Conservation (phyloP, 2,329 filamentous ascomycete species). For the Ascochyta clinopodiicola region DNA sequence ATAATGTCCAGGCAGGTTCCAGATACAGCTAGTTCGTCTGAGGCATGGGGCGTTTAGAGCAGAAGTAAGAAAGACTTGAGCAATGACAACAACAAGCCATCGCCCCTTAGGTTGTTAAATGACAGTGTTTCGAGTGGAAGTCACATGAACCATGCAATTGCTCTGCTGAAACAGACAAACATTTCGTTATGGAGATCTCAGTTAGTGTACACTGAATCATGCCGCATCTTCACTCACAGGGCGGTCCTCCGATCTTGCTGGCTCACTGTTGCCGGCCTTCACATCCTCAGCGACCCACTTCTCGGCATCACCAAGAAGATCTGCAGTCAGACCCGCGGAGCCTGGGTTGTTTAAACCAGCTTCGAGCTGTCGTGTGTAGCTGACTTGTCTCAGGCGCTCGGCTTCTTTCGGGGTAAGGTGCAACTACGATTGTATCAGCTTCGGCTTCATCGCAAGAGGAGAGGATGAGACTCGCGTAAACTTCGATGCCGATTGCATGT, state of each 20-base stretch:
- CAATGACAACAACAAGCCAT: too few relatives aligned
- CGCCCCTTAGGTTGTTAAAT: too few relatives aligned
- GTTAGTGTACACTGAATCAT: neutral
- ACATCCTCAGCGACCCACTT: slow-evolving; percentile 19
- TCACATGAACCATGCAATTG: too few relatives aligned
- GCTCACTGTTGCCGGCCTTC: neutral
- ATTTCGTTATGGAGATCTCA: neutral
- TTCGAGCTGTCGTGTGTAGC: slow-evolving; percentile 63
- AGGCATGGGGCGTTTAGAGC: too few relatives aligned
- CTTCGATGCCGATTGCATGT: slow-evolving; percentile 52
- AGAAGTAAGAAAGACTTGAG: too few relatives aligned
- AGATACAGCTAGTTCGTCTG: neutral
- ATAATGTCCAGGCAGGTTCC: neutral
- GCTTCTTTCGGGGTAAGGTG: slow-evolving; percentile 49
- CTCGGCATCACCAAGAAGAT: slow-evolving; percentile 40
- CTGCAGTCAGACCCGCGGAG: slow-evolving; percentile 33
- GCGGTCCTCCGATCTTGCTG: neutral
- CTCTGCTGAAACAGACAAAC: neutral
- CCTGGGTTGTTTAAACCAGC: slow-evolving; percentile 58
- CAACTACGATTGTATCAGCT: too few relatives aligned
- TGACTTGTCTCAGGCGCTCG: slow-evolving; percentile 61
- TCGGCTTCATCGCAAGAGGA: too few relatives aligned
- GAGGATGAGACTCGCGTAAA: slow-evolving; percentile 50
- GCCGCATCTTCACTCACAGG: neutral
- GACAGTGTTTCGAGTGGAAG: too few relatives aligned